Percentiles rank a stretch among this genome's conserved stretches.
Evolutionary conservation across 1,284 basidiomycete species (phyloP).

Genomic region (Papiliotrema fonsecae): DNA sequence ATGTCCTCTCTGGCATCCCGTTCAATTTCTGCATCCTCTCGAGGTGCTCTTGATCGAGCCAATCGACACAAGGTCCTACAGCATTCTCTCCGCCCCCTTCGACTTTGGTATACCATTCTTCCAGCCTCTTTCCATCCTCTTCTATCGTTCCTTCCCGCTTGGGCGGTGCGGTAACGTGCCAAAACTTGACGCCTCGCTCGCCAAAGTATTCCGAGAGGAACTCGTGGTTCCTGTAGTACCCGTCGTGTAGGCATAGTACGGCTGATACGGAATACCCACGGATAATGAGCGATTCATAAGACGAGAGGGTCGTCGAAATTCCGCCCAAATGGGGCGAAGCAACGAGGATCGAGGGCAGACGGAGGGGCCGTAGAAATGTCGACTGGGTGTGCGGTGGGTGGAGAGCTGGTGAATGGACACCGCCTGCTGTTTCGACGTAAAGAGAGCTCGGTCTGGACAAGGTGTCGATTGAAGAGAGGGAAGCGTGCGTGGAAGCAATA

Average conservation of each 20-base stretch:
- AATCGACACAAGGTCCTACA: slow-evolving; percentile 55
- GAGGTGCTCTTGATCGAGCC: slow-evolving; percentile 63
- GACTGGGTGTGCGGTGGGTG: slow-evolving; percentile 76
- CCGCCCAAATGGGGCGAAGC: slow-evolving; percentile 88
- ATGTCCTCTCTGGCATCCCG: slow-evolving; percentile 71
- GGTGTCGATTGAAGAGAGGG: slow-evolving; percentile 48
- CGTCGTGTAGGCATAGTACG: slow-evolving; percentile 80
- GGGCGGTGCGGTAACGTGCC: slow-evolving; percentile 36
- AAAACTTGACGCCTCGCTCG: slow-evolving; percentile 52
- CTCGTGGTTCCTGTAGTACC: slow-evolving; percentile 79
- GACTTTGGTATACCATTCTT: slow-evolving; percentile 61
- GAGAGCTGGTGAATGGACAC: slow-evolving; percentile 89
- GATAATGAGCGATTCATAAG: slow-evolving; percentile 85
- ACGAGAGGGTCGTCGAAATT: slow-evolving; percentile 87
- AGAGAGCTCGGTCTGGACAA: slow-evolving; percentile 54
- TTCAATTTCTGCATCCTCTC: slow-evolving; percentile 64
- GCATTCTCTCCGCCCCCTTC: slow-evolving; percentile 41
- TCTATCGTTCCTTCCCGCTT: slow-evolving; percentile 54
- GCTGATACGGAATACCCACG: slow-evolving; percentile 86
- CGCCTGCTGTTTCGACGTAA: slow-evolving; percentile 93
- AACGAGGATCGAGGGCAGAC: slow-evolving; percentile 80
- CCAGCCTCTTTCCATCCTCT: slow-evolving; percentile 58
- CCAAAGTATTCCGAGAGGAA: slow-evolving; percentile 76
- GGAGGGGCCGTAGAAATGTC: slow-evolving; percentile 75
- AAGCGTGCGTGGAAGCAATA: slow-evolving; percentile 46